Base-by-base conservation (phyloP, 2,329 filamentous ascomycete species). In the Drechslerella stenobrocha region DNA sequence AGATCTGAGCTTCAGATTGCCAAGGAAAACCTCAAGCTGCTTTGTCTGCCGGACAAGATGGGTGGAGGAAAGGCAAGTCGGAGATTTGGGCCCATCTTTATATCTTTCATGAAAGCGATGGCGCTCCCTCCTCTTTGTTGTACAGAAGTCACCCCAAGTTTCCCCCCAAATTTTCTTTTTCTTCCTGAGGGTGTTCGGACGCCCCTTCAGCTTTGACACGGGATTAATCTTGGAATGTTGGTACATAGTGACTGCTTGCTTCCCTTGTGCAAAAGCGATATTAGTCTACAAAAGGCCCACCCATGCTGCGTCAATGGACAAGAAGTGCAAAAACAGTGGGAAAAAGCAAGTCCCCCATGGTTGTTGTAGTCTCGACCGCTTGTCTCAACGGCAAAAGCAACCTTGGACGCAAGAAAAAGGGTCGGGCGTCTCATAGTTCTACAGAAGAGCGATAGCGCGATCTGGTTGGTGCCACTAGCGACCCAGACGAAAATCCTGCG, bases 401-500 rank as follows among this genome's bases (percentile, higher is more conserved):
- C n/a, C n/a, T n/a, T n/a, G n/a, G 52, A 45, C 34, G 24, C 23
- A 53, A 11, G 26, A 35, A 58, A 52, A 59, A 50, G 55, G 50
- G 26, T 60, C 15, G 4, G 4, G 13, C 37, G 37, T 18, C 15
- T 67, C 44, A 50, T 55, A 52, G 60, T 67, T 55, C 63, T 67
- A 55, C 55, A 47, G 56, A 59, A 67, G 51, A 42, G 22, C 8
- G 8, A n/a, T 22, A 13, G 44, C n/a, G 53, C 22, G 37, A 48
- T 56, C 50, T 67, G 63, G 63, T 60, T 67, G 63, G 55, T 26
- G 35, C 44, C 42, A 50, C 55, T 55, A 66, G 61, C 61, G 61
- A 66, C 50, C 42, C 52, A 34, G 24, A 34, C 48, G 8, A 47
- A 64, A 61, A 61, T 45, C 52, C 42, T 46, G 52, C 52, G 53